phyloP scores from a whole-genome alignment of 2,329 filamentous ascomycete genomes.

The Pestalotiopsis sp. region DNA sequence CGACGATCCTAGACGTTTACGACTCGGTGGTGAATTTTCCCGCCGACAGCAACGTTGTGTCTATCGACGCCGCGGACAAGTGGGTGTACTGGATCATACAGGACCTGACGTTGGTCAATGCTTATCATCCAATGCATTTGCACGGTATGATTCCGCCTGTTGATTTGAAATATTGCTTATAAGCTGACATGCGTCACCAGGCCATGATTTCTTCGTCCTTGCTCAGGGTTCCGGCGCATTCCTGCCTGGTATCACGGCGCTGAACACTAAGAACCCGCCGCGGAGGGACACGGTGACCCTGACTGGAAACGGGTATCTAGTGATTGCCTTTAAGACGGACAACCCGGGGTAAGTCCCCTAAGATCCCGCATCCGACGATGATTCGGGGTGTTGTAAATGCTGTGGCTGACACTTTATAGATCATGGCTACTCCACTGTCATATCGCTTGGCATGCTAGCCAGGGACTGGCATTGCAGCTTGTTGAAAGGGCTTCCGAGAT shows the following conservation, averaged over 20 bases:
- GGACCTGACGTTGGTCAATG: slow-evolving; percentile 17
- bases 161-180: neutral
- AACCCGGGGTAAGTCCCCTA: slow-evolving; percentile 21
- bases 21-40: slow-evolving; percentile 26
- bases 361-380: too few relatives aligned
- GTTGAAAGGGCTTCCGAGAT: slow-evolving; percentile 34
- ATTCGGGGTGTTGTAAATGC: neutral
- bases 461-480: slow-evolving; percentile 56
- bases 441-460: slow-evolving; percentile 50
- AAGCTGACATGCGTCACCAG: slow-evolving; percentile 30
- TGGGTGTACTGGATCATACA: slow-evolving; percentile 38
- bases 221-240: slow-evolving; percentile 33
- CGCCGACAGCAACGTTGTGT: slow-evolving; percentile 30
- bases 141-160: too few relatives aligned
- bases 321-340: slow-evolving; percentile 11
- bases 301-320: neutral
- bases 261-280: slow-evolving; percentile 27
- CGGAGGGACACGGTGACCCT: neutral
- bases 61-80: slow-evolving; percentile 24
- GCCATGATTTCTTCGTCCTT: slow-evolving; percentile 44
- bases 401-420: slow-evolving; percentile 21
- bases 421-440: slow-evolving; percentile 35
- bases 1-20: slow-evolving; percentile 40
- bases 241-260: slow-evolving; percentile 23
- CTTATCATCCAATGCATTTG: slow-evolving; percentile 23